Conservation (phyloP, 306 rosid genomes). For the Sophora flavescens region DNA sequence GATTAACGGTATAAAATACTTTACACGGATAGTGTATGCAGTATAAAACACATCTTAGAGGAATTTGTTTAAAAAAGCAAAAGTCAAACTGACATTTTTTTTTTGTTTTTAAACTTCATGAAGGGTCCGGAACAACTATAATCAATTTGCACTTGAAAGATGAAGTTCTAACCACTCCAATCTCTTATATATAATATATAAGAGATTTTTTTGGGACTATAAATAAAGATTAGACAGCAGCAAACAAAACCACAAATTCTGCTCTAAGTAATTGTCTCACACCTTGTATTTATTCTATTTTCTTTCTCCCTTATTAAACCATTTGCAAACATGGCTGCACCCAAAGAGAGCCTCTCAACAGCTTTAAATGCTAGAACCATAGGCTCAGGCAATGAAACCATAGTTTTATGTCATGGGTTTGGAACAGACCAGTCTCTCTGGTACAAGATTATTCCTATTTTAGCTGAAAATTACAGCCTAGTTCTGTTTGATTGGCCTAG, state of each 20-base stretch:
- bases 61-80: not conserved
- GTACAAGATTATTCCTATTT: slow-evolving; percentile 66
- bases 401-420: slow-evolving; percentile 81
- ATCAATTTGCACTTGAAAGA: not conserved
- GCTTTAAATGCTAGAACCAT: slow-evolving; percentile 60
- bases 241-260: slow-evolving; percentile 26
- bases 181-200: not conserved
- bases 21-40: too few species aligned
- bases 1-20: too few species aligned
- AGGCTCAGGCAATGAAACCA: slow-evolving; percentile 54
- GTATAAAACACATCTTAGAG: not conserved
- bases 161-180: not conserved
- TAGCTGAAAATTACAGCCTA: slow-evolving; percentile 54
- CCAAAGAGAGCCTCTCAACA: slow-evolving; percentile 50
- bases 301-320: not conserved
- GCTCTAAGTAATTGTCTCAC: not conserved
- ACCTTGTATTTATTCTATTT: not conserved
- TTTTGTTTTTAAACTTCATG: not conserved
- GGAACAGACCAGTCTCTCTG: slow-evolving; percentile 81
- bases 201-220: slow-evolving; percentile 5
- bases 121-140: not conserved
- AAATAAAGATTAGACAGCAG: slow-evolving; percentile 20
- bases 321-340: slow-evolving; percentile 16
- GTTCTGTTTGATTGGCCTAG: slow-evolving; percentile 81
- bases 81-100: slow-evolving; percentile 21